Conservation (phyloP, 2,329 filamentous ascomycete genomes). For the Aspergillus glaucus region DNA sequence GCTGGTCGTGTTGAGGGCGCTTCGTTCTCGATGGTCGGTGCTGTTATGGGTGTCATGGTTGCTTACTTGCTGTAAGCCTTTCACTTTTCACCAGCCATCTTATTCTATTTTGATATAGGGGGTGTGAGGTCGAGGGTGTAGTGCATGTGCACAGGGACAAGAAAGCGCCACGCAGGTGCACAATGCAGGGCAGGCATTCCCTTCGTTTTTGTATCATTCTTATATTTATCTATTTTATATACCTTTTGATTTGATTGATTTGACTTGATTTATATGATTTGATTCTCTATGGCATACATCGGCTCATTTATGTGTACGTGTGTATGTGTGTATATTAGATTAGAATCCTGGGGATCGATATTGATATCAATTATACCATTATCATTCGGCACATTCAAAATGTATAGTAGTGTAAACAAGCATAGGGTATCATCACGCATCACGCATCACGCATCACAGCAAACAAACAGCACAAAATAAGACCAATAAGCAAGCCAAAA, state of each 20-base stretch:
- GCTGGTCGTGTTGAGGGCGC: slow-evolving; percentile 10
- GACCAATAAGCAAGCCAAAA: neutral
- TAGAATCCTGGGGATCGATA: neutral
- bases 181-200: too few species aligned
- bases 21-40: slow-evolving; percentile 13
- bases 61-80: neutral
- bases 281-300: neutral
- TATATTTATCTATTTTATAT: neutral
- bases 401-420: too few species aligned
- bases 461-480: neutral
- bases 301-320: neutral
- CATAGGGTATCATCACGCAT: neutral
- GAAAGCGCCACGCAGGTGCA: too few species aligned
- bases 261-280: neutral
- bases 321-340: neutral
- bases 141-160: too few species aligned
- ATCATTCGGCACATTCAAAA: too few species aligned
- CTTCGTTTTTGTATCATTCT: neutral
- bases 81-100: neutral
- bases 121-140: too few species aligned
- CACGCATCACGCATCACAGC: neutral
- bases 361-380: too few species aligned
- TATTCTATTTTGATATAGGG: too few species aligned
- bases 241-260: neutral
- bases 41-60: slow-evolving; percentile 3